Base-by-base conservation (phyloP, 2,329 filamentous ascomycete species). In the Cephalotrichum gorgonifer region DNA sequence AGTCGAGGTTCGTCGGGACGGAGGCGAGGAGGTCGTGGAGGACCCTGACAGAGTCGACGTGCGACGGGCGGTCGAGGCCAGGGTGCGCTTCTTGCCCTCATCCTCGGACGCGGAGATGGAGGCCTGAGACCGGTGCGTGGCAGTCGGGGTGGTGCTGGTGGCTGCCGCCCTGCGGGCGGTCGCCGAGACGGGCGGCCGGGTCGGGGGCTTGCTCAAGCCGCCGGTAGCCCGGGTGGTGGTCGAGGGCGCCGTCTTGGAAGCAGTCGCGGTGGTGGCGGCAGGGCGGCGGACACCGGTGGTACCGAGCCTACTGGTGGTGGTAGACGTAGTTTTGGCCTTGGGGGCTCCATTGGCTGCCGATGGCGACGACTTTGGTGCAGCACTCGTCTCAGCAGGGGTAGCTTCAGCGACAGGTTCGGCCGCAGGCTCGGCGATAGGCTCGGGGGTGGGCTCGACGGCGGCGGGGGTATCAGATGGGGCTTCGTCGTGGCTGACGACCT, bases 61-160 rank as follows among this genome's bases (percentile, higher is more conserved):
- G 43, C 48, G 48, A 25, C 48, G 48, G 26, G 48, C 48, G 30
- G 26, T 41, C 17, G 48, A 45, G 15, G 48, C n/a, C 30, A 53
- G 25, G 51, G 54, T 25, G 47, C 52, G 48, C 57, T 66, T 73
- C 62, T 68, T 73, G 53, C 59, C 61, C 51, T 76, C 73, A 55
- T 75, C 73, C 52, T 75, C 73, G 49, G 72, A 73, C 46, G 69
- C 66, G 52, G 73, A 74, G 47, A 71, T 63, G 46, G 68, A 71
- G 31, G 71, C 64, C n/a, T 69, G 70, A 43, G 71, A 68, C 53
- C 64, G 67, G 58, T 75, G 73, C 53, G 60, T 66, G 35, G 66
- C 57, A n/a, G 63, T 56, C 4, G 70, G 62, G 31, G 67, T 63
- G 8, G 67, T 55, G 6, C 61, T 57, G 15, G 64, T 62, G 6